These are phyloP conservation scores for Citrus hindsii DNA, from an alignment of 345 rosid genomes.

Conservation along the genomic window DNA sequence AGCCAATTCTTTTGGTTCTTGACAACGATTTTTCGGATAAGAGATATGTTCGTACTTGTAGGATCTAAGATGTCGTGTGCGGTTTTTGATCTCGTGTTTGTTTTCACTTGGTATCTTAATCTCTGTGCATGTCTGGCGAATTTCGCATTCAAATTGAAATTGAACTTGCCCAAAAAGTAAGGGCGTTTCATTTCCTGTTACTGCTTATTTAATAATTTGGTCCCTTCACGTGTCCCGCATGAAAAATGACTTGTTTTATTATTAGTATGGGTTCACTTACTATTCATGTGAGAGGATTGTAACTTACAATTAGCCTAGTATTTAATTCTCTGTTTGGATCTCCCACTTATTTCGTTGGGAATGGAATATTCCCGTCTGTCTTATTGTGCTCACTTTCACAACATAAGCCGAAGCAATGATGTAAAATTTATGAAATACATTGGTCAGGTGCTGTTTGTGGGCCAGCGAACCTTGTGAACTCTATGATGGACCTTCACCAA, in stretches of 20 bases:
- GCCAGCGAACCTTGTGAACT: constrained; percentile 70
- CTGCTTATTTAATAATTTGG: background rate
- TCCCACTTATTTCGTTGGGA: background rate
- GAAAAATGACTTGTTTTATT: background rate
- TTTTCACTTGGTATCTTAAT: too few species aligned
- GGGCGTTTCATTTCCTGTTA: background rate
- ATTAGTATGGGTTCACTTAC: too few species aligned
- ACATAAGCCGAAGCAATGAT: background rate
- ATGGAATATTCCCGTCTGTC: background rate
- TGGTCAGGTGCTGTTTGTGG: constrained; percentile 84
- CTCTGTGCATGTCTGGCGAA: background rate
- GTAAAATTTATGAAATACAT: background rate
- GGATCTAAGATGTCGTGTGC: background rate
- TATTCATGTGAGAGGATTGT: too few species aligned
- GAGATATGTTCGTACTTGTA: background rate
- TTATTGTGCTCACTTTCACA: background rate
- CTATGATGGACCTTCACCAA: constrained; percentile 93
- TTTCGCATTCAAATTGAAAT: background rate
- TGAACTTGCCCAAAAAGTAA: background rate
- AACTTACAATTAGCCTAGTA: too few species aligned
- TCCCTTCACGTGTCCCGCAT: background rate
- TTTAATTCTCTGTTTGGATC: background rate
- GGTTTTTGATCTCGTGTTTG: background rate
- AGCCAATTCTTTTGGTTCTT: background rate
- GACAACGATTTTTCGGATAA: background rate